Evolutionary conservation across 345 rosid species (phyloP).

Genomic region (Eucalyptus polybractea): DNA sequence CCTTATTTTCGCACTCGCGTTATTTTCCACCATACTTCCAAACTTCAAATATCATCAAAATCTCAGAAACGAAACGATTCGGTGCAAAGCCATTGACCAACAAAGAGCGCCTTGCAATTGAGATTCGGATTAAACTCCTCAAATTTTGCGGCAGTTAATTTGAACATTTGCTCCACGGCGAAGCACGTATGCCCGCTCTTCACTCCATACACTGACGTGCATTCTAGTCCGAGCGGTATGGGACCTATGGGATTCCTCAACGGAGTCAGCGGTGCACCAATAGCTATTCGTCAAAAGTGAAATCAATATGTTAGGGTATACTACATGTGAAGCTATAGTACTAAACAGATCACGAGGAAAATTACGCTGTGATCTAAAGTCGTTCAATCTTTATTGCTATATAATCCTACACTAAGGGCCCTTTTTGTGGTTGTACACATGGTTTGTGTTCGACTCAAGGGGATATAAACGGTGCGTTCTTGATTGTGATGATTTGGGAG

Average conservation of each 20-base stretch:
- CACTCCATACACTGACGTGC: background rate
- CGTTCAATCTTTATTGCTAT: background rate
- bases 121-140: background rate
- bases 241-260: background rate
- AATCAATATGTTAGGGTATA: background rate
- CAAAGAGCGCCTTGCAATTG: background rate
- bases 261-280: background rate
- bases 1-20: background rate
- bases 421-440: background rate
- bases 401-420: no score
- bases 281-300: background rate
- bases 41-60: background rate
- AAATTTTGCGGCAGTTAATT: background rate
- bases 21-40: background rate
- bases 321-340: background rate
- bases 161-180: background rate
- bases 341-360: background rate
- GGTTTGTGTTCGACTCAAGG: background rate
- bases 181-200: background rate
- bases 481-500: background rate
- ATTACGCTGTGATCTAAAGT: background rate
- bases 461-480: background rate
- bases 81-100: background rate
- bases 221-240: background rate
- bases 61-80: background rate